A percentile compares a stretch with the other conserved stretches of the same genome.
phyloP scores from a whole-genome alignment of 495 filamentous ascomycete genomes.

The Chaetomium fimeti region DNA sequence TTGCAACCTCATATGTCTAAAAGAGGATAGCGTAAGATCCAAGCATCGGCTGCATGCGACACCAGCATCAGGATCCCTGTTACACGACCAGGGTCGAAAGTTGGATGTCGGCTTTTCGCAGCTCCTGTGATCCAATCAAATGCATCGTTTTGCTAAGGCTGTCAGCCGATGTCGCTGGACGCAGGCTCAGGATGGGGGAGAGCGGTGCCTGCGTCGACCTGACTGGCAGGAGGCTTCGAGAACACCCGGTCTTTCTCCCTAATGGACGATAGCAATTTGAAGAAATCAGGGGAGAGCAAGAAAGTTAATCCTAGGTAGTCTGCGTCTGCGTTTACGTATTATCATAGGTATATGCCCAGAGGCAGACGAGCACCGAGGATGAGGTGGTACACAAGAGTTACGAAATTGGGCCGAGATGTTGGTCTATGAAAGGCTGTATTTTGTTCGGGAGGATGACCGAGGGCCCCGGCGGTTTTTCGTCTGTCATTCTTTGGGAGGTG shows the following conservation, averaged over 20 bases:
- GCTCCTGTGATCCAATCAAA: conserved; percentile 34
- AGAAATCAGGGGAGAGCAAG: too few relatives aligned
- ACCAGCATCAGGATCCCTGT: conserved; percentile 30
- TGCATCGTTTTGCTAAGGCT: conserved; percentile 34
- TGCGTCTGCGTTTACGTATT: too few relatives aligned
- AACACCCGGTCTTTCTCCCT: conserved; percentile 3
- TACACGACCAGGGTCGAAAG: not conserved
- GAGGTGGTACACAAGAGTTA: too few relatives aligned
- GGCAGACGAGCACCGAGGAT: too few relatives aligned
- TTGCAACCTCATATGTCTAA: conserved; percentile 31
- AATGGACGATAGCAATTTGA: too few relatives aligned
- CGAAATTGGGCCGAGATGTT: too few relatives aligned
- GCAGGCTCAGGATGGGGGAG: not conserved
- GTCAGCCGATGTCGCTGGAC: conserved; percentile 38
- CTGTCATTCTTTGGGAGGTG: too few relatives aligned
- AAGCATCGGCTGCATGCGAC: conserved; percentile 37
- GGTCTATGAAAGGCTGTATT: too few relatives aligned
- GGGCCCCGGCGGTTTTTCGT: too few relatives aligned
- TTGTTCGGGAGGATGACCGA: too few relatives aligned
- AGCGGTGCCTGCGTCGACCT: not conserved
- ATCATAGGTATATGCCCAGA: too few relatives aligned
- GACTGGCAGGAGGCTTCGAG: not conserved
- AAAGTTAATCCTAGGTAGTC: too few relatives aligned
- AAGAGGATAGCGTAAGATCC: conserved; percentile 34
- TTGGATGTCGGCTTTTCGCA: conserved; percentile 25